Evolutionary conservation across 345 rosid genomes (phyloP).

Genomic region (Bruguiera sexangula): DNA sequence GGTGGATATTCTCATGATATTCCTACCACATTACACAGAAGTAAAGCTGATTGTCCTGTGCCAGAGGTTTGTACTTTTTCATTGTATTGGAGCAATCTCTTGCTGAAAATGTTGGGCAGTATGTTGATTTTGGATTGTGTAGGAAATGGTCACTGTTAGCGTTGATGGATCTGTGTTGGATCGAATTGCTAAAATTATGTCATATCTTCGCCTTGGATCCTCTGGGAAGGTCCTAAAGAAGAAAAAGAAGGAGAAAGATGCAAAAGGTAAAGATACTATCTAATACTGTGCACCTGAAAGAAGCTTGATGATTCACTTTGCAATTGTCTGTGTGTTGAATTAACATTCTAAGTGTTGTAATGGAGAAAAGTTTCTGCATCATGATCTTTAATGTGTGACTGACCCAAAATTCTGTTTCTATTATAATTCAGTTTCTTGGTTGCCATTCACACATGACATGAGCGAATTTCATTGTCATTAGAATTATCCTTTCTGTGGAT

Average conservation of each 20-base stretch:
- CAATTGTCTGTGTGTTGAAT: neutral
- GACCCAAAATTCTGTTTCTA: neutral
- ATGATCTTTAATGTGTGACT: neutral
- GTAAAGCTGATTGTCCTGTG: constrained; percentile 95
- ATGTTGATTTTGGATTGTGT: constrained; percentile 19
- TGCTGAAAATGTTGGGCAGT: neutral
- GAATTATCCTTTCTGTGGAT: too few relatives aligned
- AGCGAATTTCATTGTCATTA: too few relatives aligned
- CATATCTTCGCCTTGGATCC: constrained; percentile 97
- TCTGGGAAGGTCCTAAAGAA: constrained; percentile 99
- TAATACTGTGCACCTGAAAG: neutral
- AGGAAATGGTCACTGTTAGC: constrained; percentile 92
- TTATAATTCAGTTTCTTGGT: neutral
- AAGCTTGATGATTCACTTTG: neutral
- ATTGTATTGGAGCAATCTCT: neutral
- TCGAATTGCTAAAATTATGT: constrained; percentile 91
- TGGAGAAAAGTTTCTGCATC: neutral
- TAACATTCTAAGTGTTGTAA: neutral
- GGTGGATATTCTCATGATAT: constrained; percentile 87
- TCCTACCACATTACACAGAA: constrained; percentile 94
- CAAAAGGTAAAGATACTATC: constrained; percentile 48
- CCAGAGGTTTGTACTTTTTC: constrained; percentile 59
- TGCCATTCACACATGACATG: too few relatives aligned
- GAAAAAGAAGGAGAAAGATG: constrained; percentile 93
- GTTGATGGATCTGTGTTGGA: constrained; percentile 98